These are phyloP conservation scores for Xylaria intraflava DNA, from an alignment of 495 filamentous ascomycete species.

Conservation along the genomic window DNA sequence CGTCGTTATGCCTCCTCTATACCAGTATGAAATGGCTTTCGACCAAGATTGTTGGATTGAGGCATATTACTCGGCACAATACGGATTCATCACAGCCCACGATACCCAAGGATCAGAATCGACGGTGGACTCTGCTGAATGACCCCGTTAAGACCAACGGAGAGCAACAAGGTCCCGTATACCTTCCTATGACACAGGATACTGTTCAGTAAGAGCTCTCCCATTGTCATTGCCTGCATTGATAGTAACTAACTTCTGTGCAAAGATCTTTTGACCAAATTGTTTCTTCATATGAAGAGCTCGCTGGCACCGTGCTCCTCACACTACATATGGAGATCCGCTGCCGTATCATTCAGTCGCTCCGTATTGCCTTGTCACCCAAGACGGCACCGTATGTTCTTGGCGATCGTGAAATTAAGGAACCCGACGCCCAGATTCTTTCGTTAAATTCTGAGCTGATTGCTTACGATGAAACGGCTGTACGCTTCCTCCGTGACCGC, in stretches of 20 bases:
- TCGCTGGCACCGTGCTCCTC: slow-evolving; percentile 68
- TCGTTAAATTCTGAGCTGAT: slow-evolving; percentile 73
- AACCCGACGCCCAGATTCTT: slow-evolving; percentile 73
- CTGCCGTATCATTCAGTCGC: slow-evolving; percentile 67
- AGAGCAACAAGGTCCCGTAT: slow-evolving; percentile 52
- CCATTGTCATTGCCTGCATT: not conserved
- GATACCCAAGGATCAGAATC: slow-evolving; percentile 44
- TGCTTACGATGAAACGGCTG: slow-evolving; percentile 72
- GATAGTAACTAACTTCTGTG: slow-evolving; percentile 17
- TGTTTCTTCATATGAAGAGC: slow-evolving; percentile 66
- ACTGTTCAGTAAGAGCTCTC: slow-evolving; percentile 57
- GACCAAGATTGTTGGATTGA: slow-evolving; percentile 65
- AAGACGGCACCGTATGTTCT: slow-evolving; percentile 61
- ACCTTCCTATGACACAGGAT: slow-evolving; percentile 83
- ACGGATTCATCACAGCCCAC: slow-evolving; percentile 45
- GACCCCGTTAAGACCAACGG: slow-evolving; percentile 41
- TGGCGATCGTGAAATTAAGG: slow-evolving; percentile 64
- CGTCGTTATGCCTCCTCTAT: slow-evolving; percentile 77
- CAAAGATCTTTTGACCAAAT: slow-evolving; percentile 77
- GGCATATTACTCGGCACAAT: slow-evolving; percentile 59
- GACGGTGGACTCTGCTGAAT: slow-evolving; percentile 79
- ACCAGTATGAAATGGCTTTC: slow-evolving; percentile 98
- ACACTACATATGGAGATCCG: slow-evolving; percentile 85
- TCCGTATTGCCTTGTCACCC: slow-evolving; percentile 49
- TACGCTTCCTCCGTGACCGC: slow-evolving; percentile 58